A percentile compares a stretch with the other conserved stretches of the same genome.
phyloP scores from a whole-genome alignment of 495 filamentous ascomycete genomes.

The Aspergillus saccharolyticus region DNA sequence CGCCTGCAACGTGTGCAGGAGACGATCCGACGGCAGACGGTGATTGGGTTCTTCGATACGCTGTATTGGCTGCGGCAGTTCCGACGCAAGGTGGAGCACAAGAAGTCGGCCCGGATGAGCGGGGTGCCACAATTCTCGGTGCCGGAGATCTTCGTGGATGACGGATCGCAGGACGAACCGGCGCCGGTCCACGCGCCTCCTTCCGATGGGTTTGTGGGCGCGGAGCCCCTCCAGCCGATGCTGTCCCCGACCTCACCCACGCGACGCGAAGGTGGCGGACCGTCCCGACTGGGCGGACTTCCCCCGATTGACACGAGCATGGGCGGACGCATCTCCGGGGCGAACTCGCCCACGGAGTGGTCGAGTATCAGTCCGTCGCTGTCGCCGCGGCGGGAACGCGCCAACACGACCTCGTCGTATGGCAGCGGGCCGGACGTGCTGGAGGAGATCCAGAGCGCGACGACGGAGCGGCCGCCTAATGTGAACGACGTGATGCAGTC shows the following conservation, averaged over 20 bases:
- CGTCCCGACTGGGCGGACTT: slow-evolving; percentile 24
- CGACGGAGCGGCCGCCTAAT: slow-evolving; percentile 38
- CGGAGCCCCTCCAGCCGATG: slow-evolving; percentile 20
- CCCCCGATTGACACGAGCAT: slow-evolving; percentile 42
- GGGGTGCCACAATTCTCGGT: slow-evolving; percentile 75
- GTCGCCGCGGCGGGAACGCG: slow-evolving; percentile 30
- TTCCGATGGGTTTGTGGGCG: slow-evolving; percentile 1
- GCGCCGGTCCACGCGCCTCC: slow-evolving; percentile 9
- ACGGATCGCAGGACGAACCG: slow-evolving; percentile 45
- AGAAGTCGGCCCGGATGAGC: slow-evolving; percentile 67
- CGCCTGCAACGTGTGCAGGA: slow-evolving; percentile 95
- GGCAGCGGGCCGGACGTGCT: slow-evolving; percentile 21
- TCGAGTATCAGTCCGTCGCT: slow-evolving; percentile 41
- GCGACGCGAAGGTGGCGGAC: slow-evolving; percentile 16
- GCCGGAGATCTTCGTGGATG: slow-evolving; percentile 87
- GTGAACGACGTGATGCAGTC: slow-evolving; percentile 74
- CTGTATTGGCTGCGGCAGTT: slow-evolving; percentile 85
- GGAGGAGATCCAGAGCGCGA: slow-evolving; percentile 45
- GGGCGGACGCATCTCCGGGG: slow-evolving; percentile 24
- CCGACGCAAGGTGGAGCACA: slow-evolving; percentile 62
- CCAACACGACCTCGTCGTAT: slow-evolving; percentile 25
- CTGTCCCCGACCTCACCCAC: slow-evolving; percentile 36
- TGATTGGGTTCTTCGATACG: slow-evolving; percentile 94
- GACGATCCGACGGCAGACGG: slow-evolving; percentile 79
- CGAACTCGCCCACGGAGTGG: slow-evolving; percentile 42